Percentiles rank a stretch among this genome's conserved stretches.
Evolutionary conservation across 2,329 filamentous ascomycete genomes (phyloP).

Genomic region (Plectosphaerella plurivora): DNA sequence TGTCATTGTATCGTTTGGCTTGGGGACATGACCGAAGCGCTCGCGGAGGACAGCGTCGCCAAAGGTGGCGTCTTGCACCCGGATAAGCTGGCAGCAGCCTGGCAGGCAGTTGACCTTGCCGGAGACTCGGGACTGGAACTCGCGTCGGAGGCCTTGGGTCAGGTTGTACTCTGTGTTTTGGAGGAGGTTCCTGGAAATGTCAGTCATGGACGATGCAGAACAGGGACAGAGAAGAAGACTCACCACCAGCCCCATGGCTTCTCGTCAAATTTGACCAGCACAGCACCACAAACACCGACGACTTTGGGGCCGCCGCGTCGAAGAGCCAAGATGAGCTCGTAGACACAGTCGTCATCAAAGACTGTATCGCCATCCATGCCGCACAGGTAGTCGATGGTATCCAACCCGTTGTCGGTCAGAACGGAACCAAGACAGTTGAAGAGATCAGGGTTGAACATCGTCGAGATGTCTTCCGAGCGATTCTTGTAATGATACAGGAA

Average conservation of each 20-base stretch:
- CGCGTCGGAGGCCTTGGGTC: conserved; percentile 39
- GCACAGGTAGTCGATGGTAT: conserved; percentile 34
- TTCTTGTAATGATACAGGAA: conserved; percentile 43
- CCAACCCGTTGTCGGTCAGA: conserved; percentile 30
- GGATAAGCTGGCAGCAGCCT: conserved; percentile 45
- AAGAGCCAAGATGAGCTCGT: conserved; percentile 36
- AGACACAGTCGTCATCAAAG: conserved; percentile 38
- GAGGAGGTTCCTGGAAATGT: conserved; percentile 27
- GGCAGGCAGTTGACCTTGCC: conserved; percentile 45
- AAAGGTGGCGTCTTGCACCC: conserved; percentile 43
- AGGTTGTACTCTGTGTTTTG: conserved; percentile 44
- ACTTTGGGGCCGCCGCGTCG: conserved; percentile 32
- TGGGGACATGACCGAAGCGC: conserved; percentile 42
- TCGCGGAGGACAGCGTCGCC: conserved; percentile 39
- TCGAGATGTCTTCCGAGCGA: conserved; percentile 32
- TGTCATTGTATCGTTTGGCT: conserved; percentile 41
- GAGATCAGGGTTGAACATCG: conserved; percentile 40
- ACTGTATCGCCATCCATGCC: conserved; percentile 46
- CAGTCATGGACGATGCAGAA: background rate
- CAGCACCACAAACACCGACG: conserved; percentile 43
- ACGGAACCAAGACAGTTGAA: conserved; percentile 34
- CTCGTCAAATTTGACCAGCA: conserved; percentile 41
- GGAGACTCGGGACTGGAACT: conserved; percentile 43
- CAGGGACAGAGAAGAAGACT: background rate
- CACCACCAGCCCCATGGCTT: conserved; percentile 36